phyloP scores from a whole-genome alignment of 208 protist genomes.

The Acanthamoeba royreba region DNA sequence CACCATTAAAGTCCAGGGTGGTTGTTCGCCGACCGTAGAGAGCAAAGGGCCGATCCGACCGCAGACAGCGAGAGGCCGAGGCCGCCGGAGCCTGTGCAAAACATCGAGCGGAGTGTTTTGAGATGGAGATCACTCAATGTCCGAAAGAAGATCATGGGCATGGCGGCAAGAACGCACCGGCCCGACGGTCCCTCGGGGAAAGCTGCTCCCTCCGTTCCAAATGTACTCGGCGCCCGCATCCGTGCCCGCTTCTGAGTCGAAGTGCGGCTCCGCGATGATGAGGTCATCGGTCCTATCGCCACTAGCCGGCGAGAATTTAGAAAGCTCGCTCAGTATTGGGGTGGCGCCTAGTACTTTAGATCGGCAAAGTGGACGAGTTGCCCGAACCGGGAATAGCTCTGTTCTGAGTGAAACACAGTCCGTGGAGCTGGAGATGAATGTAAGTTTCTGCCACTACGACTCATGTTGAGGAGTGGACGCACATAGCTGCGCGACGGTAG shows the following conservation, averaged over 20 bases:
- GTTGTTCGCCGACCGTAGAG: not conserved
- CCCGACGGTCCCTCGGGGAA: not conserved
- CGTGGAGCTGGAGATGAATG: not conserved
- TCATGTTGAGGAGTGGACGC: not conserved
- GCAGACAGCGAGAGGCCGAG: not conserved
- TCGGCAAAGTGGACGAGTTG: not conserved
- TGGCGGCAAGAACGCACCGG: not conserved
- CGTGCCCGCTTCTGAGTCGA: not conserved
- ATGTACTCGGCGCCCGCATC: not conserved
- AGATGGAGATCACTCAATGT: not conserved
- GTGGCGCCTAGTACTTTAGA: not conserved
- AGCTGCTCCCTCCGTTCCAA: not conserved
- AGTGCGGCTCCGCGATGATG: not conserved
- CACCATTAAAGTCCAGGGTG: conserved; percentile 19
- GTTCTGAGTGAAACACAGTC: not conserved
- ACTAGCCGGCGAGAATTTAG: not conserved
- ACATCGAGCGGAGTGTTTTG: not conserved
- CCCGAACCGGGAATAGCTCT: not conserved
- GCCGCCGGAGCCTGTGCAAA: not conserved
- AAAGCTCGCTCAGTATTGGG: not conserved
- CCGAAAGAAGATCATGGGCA: not conserved
- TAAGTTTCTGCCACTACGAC: not conserved
- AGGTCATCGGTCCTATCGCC: not conserved
- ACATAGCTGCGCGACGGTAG: not conserved
- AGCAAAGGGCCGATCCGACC: not conserved